Base-by-base conservation (phyloP, 176 grass and related monocot genomes). In the Oryza glumipatula region DNA sequence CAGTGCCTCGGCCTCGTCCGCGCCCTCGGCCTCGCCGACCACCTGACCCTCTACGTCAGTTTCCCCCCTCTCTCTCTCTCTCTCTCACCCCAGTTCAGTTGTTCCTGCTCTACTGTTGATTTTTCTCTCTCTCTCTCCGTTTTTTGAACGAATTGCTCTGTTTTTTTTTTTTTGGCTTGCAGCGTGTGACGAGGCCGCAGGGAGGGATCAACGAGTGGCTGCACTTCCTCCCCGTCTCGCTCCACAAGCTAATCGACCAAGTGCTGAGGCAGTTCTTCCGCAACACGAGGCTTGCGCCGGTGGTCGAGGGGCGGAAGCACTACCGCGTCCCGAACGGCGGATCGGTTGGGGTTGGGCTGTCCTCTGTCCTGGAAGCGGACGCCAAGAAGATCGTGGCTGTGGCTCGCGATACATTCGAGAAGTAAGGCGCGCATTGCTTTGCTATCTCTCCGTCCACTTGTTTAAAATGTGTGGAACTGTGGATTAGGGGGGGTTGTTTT, bases 1-100 rank as follows among this genome's bases (percentile, higher is more conserved):
- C 96, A 98, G 91, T 91, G 96, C 51, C 61, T 95, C n/a, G 93
- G 93, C 21, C 83, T 98, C 77, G 96, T 90, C 80, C 93, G 93
- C 39, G 95, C 95, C 51, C 93, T 98, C 19, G 93, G 95, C 69
- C 86, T 98, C 26, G 85, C 93, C 9, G 93, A 93, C 75, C 76
- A 86, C 72, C 65, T 91, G 72, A 77, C 85, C 12, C 83, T 95
- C 86, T 95, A 95, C 74, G 93, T 98, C 45, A 85, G 95, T 84
- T 11, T 1, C 19, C 11, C 28, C 5, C 51, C 30, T 45, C 48
- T 63, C 35, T 36, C 35, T 67, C 48, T n/a, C 9, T 74, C 51
- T 76, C 52, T 12, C 65, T 79, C 16, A 68, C 77, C 77, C 76
- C 30, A 65, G 24, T 19, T 41, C 28, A 21, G n/a, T 75, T 63